Base-by-base conservation (phyloP, 768 basidiomycete species). In the Termitomyces heimii region DNA sequence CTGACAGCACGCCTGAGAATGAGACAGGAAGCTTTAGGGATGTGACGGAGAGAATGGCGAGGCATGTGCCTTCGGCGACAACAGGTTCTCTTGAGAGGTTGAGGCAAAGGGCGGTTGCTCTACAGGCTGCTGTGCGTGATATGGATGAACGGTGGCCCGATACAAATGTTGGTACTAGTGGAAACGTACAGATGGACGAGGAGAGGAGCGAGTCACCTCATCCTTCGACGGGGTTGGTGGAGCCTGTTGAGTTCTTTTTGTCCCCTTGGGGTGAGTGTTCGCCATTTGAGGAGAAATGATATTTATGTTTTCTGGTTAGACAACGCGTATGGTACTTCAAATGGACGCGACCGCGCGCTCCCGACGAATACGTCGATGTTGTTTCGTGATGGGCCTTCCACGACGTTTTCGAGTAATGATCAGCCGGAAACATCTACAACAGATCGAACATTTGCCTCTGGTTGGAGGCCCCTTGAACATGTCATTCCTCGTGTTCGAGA, bases 361-460 rank as follows among this genome's bases (percentile, higher is more conserved):
- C 57, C 57, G 29, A 48, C 57, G 35, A 58, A 58, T 35, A 22
- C 52, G 20, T 53, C 57, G 3, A 58, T 58, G 57, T 6, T 58
- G 57, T 58, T 58, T 7, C n/a, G 31, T 26, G 46, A 58, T 43
- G 35, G 45, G 31, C 57, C 56, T 46, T 46, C 56, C 12, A 1
- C 46, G 9, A 28, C n/a, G 13, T 39, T 35, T 4, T 6, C 52
- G 29, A 53, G 13, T 14, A 12, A 43, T 43, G 10, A 5, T 4
- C 24, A 24, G 14, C n/a, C 9, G 2, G 14, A 13, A 16, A 14
- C 26, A 5, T 35, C 20, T n/a, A 24, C 47, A 10, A 34, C 39
- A 7, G 48, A 51, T 14, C 40, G 31, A 13, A 7, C 49, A 22
- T 14, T n/a, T 29, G 26, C 20, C 6, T 51, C 49, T n/a, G 16